Evolutionary conservation across 495 filamentous ascomycete species (phyloP), one percentile per base, ranked within the genome.

Genomic region (Apodospora peruviana): DNA sequence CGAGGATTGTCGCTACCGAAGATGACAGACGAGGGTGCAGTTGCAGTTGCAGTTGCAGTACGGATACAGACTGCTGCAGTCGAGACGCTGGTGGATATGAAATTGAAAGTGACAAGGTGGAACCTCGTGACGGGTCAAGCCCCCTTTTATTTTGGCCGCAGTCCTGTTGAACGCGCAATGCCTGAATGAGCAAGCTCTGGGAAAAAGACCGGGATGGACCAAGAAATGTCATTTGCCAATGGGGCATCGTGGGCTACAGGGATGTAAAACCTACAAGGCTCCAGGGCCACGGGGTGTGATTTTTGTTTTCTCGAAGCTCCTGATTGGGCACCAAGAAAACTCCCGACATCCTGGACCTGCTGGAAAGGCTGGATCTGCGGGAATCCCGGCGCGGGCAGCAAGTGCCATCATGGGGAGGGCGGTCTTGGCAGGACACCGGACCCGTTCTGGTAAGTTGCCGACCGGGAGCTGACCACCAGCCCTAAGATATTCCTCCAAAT

Each of bases 181-280:
- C 2, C 37, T 18, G 37, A n/a, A 10, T 10, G 32, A 1, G 32
- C 32, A n/a, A 35, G 10, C 12, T 17, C 37, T 10, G 14, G 39
- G 21, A 14, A 22, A 24, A 24, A 41, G 19, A 22, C 7, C 19
- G 21, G 39, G 5, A 7, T 7, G 16, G 16, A 17, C n/a, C n/a
- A 18, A 41, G 23, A 41, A 41, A 41, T 41, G 39, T 41, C 39
- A 41, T 41, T 41, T 41, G 39, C 39, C 39, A 41, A 41, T 41
- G 14, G 39, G 27, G 14, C 18, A 18, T 40, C 37, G 37, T 18
- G 12, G 37, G 37, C 37, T 10, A 14, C 37, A 18, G 37, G 37
- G 36, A 17, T 14, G 14, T 17, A 17, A 40, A 8, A 40, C 12
- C 14, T 14, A 3, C 37, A 40, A 20, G 14, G 37, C 16, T 38